Evolutionary conservation across 139 green algal genomes (phyloP), one percentile per base, ranked within the genome.

Genomic region (Coelastrella sp.): DNA sequence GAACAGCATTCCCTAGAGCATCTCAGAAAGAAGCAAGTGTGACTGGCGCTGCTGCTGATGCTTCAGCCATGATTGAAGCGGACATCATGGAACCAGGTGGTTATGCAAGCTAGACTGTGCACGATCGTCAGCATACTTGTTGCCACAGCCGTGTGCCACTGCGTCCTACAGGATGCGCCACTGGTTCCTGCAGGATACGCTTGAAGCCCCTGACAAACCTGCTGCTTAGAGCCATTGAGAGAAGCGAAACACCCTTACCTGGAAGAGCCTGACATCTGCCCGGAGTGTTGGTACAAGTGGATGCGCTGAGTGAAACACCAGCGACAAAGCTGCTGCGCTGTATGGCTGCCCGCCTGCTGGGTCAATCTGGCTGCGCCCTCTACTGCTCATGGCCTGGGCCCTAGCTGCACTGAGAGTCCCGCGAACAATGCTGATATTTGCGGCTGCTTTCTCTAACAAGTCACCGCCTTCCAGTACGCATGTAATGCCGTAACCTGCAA

Each of bases 251-350:
- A 47, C 32, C 22, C 81, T 7, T 81, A 95, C 96, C 94, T 98
- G 91, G 90, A 99, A 99, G 6, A 98, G 90, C 4, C 98, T 93
- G 23, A 99, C 96, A 91, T 99, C 98, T 11, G 96, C 97, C 0
- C 98, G 91, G 82, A 99, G 95, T 11, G 98, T 99, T 59, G 98
- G 98, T 8, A 99, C 96, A 22, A 96, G 90, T 11, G 98, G 98
- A 85, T 98, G 94, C 0, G 92, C 92, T 10, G 94, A 88, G 94
- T 99, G 98, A 91, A 99, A 99, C 73, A 99, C 98, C 5, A 99
- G 95, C 0, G 95, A 98, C 91, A 99, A 94, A 11, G 98, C 97
- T 0, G 95, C 97, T 0, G 98, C 98, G 23, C 94, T 93, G 92
- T 99, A 99, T 2, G 90, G 68, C 88, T 98, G 93, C 0, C 97